These are phyloP conservation scores for Zasmidium angulare DNA, from an alignment of 2,329 filamentous ascomycete genomes.

Conservation along the genomic window DNA sequence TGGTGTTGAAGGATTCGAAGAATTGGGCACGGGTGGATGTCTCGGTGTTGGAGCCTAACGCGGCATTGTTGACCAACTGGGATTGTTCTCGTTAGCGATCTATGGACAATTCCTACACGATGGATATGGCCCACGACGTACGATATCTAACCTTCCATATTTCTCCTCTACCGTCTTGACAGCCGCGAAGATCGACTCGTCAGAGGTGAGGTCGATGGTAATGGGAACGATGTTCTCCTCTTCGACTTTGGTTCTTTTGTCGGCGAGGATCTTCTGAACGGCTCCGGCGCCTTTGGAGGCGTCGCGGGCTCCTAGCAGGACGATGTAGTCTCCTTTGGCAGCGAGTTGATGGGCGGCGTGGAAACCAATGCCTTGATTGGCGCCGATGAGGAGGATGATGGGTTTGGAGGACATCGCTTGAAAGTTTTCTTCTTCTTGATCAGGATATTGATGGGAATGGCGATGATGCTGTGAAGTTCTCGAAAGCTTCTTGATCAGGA, in stretches of 20 bases:
- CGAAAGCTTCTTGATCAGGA: too few relatives aligned
- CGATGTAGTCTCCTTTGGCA: slow-evolving; percentile 39
- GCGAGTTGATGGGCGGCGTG: slow-evolving; percentile 43
- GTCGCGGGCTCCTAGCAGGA: slow-evolving; percentile 43
- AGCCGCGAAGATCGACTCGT: slow-evolving; percentile 42
- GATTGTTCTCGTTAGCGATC: neutral
- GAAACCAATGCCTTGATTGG: slow-evolving; percentile 47
- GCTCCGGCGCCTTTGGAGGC: slow-evolving; percentile 38
- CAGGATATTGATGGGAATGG: too few relatives aligned
- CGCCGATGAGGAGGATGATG: slow-evolving; percentile 39
- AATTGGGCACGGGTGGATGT: slow-evolving; percentile 17
- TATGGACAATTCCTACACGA: too few relatives aligned
- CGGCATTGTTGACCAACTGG: slow-evolving; percentile 30
- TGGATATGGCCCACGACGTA: slow-evolving; percentile 12
- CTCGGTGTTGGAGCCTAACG: neutral
- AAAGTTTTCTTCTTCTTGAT: too few relatives aligned
- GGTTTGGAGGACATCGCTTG: neutral
- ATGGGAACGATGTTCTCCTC: slow-evolving; percentile 25
- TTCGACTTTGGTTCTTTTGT: slow-evolving; percentile 32
- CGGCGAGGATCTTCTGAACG: slow-evolving; percentile 23
- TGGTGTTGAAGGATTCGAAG: slow-evolving; percentile 27
- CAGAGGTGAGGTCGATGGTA: slow-evolving; percentile 44
- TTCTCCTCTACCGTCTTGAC: slow-evolving; percentile 31
- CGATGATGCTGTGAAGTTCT: too few relatives aligned
- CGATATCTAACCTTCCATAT: slow-evolving; percentile 35